Evolutionary conservation across 108 stramenopile species (phyloP), one percentile per base, ranked within the genome.

Genomic region (Skeletonema grethae): DNA sequence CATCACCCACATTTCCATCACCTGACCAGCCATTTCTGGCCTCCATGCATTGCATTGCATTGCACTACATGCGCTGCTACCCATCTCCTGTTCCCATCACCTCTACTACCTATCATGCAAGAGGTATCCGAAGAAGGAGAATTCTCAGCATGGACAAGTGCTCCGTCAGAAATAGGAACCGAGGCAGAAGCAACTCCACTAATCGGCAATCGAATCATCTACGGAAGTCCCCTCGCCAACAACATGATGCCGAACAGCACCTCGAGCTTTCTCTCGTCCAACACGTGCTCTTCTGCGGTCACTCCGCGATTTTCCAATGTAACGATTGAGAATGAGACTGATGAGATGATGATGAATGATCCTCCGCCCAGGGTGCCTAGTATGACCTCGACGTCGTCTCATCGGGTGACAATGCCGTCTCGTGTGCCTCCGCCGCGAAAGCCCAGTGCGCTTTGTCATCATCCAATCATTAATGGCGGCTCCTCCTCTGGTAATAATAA

Each of bases 231-330:
- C 3, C 41, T n/a, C 3, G 10, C 41, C 41, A 43, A 4, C 41
- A 43, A 4, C 41, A n/a, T 43, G 41, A 38, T 38, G 36, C 10
- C 36, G n/a, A n/a, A n/a, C 9, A 10, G 2, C 10, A 38, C 50
- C 0, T 24, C 22, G 3, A 53, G 50, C 20, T 20, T 20, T n/a
- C 20, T 22, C 0, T 53, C 50, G 3, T 20, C 22, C 18, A 53
- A 53, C 50, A 53, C 36, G 0, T 53, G 50, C 50, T 53, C 50
- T 0, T 53, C 50, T 0, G 50, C 50, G 2, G 22, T 53, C 20
- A 53, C 50, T 53, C 50, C 50, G 22, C 50, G 50, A 53, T 22
- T 22, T 20, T 53, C 50, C 50, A 53, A 53, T 8, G 50, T 53
- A 7, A 22, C 50, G 9, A 5, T n/a, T 18, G 50, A n/a, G 1